phyloP scores from a whole-genome alignment of 2,329 filamentous ascomycete genomes.

The Fusarium sp. region DNA sequence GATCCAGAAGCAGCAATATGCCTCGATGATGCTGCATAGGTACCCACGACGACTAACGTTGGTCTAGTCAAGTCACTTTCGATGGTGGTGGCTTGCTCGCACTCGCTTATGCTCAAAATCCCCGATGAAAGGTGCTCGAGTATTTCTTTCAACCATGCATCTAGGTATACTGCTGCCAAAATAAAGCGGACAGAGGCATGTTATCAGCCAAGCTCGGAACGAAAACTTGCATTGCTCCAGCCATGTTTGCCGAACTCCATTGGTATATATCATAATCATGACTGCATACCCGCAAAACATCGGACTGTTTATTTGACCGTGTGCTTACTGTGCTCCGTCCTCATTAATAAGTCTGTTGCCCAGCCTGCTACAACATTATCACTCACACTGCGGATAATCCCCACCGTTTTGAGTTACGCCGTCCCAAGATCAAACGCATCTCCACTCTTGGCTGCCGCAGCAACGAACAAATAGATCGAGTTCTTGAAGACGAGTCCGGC shows the following conservation, averaged over 20 bases:
- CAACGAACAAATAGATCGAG: slow-evolving; percentile 12
- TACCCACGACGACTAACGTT: background rate
- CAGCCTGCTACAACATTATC: background rate
- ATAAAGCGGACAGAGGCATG: background rate
- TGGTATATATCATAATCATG: background rate
- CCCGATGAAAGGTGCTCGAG: background rate
- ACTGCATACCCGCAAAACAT: background rate
- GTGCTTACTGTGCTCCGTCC: background rate
- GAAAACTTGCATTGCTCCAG: background rate
- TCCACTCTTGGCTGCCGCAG: slow-evolving; percentile 11
- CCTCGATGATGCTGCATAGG: background rate
- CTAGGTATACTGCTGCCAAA: too few species aligned
- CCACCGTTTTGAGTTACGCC: background rate
- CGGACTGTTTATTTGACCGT: background rate
- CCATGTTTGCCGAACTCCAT: background rate
- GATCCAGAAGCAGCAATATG: background rate
- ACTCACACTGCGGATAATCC: background rate
- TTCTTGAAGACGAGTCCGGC: background rate
- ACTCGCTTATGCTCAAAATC: slow-evolving; percentile 16
- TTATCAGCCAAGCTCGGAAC: background rate
- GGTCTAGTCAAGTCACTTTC: background rate
- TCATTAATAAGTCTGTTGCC: background rate
- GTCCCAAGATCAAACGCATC: background rate
- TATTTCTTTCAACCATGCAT: background rate
- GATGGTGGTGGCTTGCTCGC: slow-evolving; percentile 19